Evolutionary conservation across 139 green algal genomes (phyloP).

Genomic region (Volvox africanus): DNA sequence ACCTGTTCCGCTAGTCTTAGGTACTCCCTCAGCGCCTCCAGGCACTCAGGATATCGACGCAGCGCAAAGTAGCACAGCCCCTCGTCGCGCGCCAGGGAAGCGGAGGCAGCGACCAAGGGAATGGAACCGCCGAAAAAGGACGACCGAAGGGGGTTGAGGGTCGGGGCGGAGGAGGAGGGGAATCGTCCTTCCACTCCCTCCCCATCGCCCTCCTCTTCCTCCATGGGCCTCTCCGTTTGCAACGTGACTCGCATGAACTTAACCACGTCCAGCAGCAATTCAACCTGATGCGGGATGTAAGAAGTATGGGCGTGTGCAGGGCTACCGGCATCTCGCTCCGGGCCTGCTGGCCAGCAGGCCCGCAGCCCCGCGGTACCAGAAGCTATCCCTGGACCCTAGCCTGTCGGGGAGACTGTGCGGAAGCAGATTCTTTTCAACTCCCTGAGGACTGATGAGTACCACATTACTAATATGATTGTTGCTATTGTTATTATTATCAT

Average conservation of each 20-base stretch:
- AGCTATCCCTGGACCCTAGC: too few relatives aligned
- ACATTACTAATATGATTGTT: too few relatives aligned
- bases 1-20: background rate
- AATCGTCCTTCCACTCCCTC: background rate
- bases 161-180: background rate
- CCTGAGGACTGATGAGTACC: too few relatives aligned
- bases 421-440: too few relatives aligned
- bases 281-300: background rate
- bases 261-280: background rate
- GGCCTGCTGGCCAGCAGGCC: too few relatives aligned
- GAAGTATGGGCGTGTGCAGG: too few relatives aligned
- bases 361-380: too few relatives aligned
- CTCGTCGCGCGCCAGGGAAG: constrained; percentile 25
- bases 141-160: background rate
- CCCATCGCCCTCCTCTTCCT: background rate
- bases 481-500: too few relatives aligned
- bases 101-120: background rate
- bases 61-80: constrained; percentile 42
- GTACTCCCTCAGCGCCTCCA: constrained; percentile 26
- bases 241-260: constrained; percentile 23
- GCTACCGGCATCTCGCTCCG: too few relatives aligned
- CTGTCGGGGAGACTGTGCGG: too few relatives aligned
- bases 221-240: background rate
- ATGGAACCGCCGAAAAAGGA: background rate
- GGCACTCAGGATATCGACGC: constrained; percentile 17